phyloP scores from a whole-genome alignment of 2,329 filamentous ascomycete species.

The Calonectria fujianensis region DNA sequence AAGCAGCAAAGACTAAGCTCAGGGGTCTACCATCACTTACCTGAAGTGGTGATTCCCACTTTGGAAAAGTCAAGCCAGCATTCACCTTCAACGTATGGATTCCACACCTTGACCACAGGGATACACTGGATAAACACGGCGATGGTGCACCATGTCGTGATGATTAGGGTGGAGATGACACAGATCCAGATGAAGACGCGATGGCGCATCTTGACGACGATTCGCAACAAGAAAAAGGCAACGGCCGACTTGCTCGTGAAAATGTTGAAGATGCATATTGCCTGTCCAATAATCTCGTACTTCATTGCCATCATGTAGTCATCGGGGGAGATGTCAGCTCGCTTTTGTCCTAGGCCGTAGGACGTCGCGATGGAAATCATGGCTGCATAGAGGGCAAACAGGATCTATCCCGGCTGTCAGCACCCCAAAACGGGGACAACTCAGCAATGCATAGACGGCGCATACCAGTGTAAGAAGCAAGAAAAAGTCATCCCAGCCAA shows the following conservation, averaged over 20 bases:
- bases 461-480: slow-evolving; percentile 18
- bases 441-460: not conserved
- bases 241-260: slow-evolving; percentile 39
- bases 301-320: slow-evolving; percentile 35
- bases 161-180: not conserved
- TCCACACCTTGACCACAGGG: slow-evolving; percentile 53
- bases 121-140: slow-evolving; percentile 50
- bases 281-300: slow-evolving; percentile 41
- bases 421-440: not conserved
- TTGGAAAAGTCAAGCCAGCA: slow-evolving; percentile 49
- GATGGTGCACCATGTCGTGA: slow-evolving; percentile 8
- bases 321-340: not conserved
- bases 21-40: slow-evolving; percentile 20
- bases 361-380: slow-evolving; percentile 17
- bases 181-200: slow-evolving; percentile 53
- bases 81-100: slow-evolving; percentile 37
- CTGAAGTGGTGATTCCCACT: slow-evolving; percentile 35
- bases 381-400: slow-evolving; percentile 21
- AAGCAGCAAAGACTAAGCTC: not conserved
- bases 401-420: slow-evolving; percentile 7
- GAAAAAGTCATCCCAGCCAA: slow-evolving; percentile 27
- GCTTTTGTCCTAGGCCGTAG: slow-evolving; percentile 17
- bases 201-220: slow-evolving; percentile 51
- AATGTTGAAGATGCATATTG: slow-evolving; percentile 46
- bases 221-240: slow-evolving; percentile 52